These are phyloP conservation scores for Skeletonema marinoi DNA, from an alignment of 108 stramenopile genomes.

Conservation along the genomic window DNA sequence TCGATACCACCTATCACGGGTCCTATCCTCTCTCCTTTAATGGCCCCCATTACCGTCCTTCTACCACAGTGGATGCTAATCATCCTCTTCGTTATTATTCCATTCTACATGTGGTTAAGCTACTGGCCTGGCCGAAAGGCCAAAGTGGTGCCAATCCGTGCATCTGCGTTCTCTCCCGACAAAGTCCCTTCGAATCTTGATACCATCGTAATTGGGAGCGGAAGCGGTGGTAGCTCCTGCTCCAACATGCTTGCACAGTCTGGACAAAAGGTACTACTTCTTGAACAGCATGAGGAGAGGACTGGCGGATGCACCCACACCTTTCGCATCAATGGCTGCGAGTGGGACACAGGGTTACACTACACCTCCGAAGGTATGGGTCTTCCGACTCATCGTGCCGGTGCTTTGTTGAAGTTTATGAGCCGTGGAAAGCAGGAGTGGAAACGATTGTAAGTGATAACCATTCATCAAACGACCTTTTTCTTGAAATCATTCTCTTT, in stretches of 20 bases:
- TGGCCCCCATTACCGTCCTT: background rate
- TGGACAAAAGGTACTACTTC: constrained; percentile 62
- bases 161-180: constrained; percentile 43
- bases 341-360: constrained; percentile 65
- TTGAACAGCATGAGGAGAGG: constrained; percentile 68
- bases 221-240: constrained; percentile 68
- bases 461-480: background rate
- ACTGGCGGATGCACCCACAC: constrained; percentile 65
- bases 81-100: constrained; percentile 6
- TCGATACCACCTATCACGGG: no score
- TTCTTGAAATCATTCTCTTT: background rate
- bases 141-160: constrained; percentile 41
- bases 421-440: constrained; percentile 55
- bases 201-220: constrained; percentile 72
- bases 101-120: constrained; percentile 22
- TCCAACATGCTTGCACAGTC: constrained; percentile 63
- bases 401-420: constrained; percentile 61
- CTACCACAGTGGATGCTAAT: constrained; percentile 20
- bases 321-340: constrained; percentile 47
- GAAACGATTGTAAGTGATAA: constrained; percentile 32
- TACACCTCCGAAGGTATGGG: constrained; percentile 56
- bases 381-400: constrained; percentile 39
- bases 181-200: constrained; percentile 52
- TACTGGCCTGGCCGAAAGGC: constrained; percentile 34
- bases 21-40: no score